Evolutionary conservation across 1,139 yeast species (phyloP).

Genomic region (Wickerhamomyces sp.): DNA sequence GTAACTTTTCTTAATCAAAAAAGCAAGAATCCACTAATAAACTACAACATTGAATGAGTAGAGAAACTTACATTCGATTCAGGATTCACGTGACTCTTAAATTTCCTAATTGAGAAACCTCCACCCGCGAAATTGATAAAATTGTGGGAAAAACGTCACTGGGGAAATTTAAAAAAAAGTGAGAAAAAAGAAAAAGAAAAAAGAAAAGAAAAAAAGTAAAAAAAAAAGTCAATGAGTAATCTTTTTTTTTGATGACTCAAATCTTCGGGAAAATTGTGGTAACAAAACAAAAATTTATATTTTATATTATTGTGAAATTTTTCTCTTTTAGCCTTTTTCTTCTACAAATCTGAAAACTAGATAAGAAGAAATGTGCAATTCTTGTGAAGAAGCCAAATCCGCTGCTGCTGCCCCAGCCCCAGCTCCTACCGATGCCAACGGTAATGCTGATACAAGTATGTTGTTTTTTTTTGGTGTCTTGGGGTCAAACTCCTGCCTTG

Average conservation of each 20-base stretch:
- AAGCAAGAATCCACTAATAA: neutral
- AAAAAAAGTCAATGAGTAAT: neutral
- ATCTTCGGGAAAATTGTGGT: neutral
- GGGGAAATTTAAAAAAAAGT: neutral
- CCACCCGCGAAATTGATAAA: too few species aligned
- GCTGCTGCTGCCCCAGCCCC: conserved; percentile 9
- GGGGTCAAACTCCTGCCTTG: too few species aligned
- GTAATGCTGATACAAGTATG: neutral
- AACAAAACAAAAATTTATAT: too few species aligned
- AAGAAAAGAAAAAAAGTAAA: neutral
- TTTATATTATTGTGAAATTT: neutral
- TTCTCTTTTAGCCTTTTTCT: neutral
- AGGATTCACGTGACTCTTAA: too few species aligned
- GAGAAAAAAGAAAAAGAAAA: neutral
- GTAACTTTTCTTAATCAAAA: too few species aligned
- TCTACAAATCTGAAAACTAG: neutral
- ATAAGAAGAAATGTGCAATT: conserved; percentile 16
- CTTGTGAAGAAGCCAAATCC: conserved; percentile 20
- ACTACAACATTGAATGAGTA: too few species aligned
- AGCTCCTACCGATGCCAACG: neutral
- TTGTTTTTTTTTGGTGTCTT: neutral
- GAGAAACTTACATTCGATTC: too few species aligned
- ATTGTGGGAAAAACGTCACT: neutral
- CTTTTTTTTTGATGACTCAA: neutral
- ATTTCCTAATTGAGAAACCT: too few species aligned